Evolutionary conservation across 2,329 filamentous ascomycete genomes (phyloP), one percentile per base, ranked within the genome.

Genomic region (Talaromyces marneffei): DNA sequence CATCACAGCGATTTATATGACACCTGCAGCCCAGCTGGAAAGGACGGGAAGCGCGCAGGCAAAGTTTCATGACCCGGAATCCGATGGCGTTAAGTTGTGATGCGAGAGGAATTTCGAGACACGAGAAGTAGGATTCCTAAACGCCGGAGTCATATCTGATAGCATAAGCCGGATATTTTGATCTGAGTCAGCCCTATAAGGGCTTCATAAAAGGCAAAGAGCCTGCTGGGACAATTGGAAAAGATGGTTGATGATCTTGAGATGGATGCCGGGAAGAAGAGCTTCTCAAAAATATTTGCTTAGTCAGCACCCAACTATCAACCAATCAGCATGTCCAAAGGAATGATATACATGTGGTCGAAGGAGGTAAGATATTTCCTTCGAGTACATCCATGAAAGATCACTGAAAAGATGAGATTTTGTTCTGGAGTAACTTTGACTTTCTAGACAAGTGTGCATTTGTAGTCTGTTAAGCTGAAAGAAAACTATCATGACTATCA

Each of bases 61-160:
- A 76, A 70, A 68, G 70, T 72, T 71, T 74, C 76, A 78, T 78
- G 76, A 75, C 75, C 75, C 73, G 71, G 69, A 66, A 65, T 62
- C 62, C 56, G 63, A 67, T 61, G 25, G 23, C n/a, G 23, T 57
- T 23, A 68, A 65, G 66, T 65, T 57, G 64, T 65, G 67, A 65
- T 61, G 46, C 46, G 48, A 64, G 62, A 65, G 66, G 65, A 63
- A 62, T 65, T 69, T 70, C 66, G 67, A 68, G 66, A 69, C 65
- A 64, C 71, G 69, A 68, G 66, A 65, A 65, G 61, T 27, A 44
- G 25, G 64, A 54, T 64, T 63, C 60, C 57, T 62, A 66, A 50
- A 60, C 65, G 62, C 65, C 62, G 65, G 62, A 67, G 60, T 65
- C 71, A 73, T 72, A 63, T 69, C 61, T 60, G 40, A 50, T 16